phyloP scores from a whole-genome alignment of 768 basidiomycete species.

The Psilocybe tampanensis region DNA sequence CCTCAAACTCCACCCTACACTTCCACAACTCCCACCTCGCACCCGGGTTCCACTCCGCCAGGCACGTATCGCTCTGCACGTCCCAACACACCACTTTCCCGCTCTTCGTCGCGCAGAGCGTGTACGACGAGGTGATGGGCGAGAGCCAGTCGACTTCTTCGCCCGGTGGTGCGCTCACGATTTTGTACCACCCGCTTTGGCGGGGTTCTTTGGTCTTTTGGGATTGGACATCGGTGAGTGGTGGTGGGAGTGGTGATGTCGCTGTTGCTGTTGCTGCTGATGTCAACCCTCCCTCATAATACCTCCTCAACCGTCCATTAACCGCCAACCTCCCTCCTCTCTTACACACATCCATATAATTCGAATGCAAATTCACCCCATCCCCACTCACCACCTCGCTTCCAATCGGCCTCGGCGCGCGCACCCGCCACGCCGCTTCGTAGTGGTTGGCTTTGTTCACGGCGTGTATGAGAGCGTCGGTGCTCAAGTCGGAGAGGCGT shows the following conservation, averaged over 20 bases:
- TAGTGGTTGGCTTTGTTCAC: constrained; percentile 65
- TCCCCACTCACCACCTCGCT: constrained; percentile 24
- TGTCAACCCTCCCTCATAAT: constrained; percentile 10
- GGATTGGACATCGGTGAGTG: background rate
- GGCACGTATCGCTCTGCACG: constrained; percentile 57
- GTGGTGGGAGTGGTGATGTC: no score
- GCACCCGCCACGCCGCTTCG: constrained; percentile 62
- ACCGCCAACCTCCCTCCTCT: constrained; percentile 8
- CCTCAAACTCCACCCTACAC: constrained; percentile 75
- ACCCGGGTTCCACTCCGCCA: constrained; percentile 72
- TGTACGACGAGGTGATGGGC: constrained; percentile 75
- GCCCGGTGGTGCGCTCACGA: constrained; percentile 64
- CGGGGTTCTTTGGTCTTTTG: background rate
- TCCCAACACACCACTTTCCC: constrained; percentile 82
- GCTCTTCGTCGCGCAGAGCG: constrained; percentile 75
- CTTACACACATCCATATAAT: constrained; percentile 37
- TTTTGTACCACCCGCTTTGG: constrained; percentile 58
- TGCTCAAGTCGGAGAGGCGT: constrained; percentile 65
- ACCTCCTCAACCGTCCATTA: background rate
- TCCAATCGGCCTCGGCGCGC: constrained; percentile 57
- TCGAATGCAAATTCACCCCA: constrained; percentile 34
- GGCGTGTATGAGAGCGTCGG: constrained; percentile 58
- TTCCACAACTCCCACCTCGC: constrained; percentile 76
- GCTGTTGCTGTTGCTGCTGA: no score
- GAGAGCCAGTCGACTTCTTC: constrained; percentile 80